These are phyloP conservation scores for Fusarium haematococcum DNA, from an alignment of 2,329 filamentous ascomycete genomes.

Conservation along the genomic window DNA sequence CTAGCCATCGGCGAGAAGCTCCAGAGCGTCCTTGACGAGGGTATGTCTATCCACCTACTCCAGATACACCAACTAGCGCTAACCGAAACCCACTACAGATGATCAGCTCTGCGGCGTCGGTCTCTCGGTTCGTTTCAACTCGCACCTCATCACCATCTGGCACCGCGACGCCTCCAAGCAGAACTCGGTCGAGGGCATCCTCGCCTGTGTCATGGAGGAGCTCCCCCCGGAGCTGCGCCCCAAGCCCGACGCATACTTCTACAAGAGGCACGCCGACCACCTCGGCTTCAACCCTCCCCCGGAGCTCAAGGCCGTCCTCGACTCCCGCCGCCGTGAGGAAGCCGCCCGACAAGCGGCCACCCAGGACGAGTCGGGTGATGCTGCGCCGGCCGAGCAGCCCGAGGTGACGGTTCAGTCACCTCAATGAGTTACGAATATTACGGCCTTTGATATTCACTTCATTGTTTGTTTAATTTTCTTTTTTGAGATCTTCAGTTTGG, in stretches of 20 bases:
- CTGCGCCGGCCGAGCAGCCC: conserved; percentile 32
- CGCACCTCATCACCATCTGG: conserved; percentile 90
- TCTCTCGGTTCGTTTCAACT: conserved; percentile 89
- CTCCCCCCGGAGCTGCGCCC: conserved; percentile 80
- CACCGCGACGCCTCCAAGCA: conserved; percentile 88
- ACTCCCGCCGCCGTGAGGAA: conserved; percentile 65
- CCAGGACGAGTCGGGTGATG: conserved; percentile 30
- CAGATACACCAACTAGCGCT: background rate
- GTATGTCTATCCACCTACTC: conserved; percentile 53
- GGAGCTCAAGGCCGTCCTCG: conserved; percentile 67
- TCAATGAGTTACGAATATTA: conserved; percentile 41
- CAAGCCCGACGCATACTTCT: conserved; percentile 79
- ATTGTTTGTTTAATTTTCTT: background rate
- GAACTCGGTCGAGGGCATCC: conserved; percentile 80
- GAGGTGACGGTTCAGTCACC: conserved; percentile 43
- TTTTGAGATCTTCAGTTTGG: conserved; percentile 12
- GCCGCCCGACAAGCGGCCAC: conserved; percentile 44
- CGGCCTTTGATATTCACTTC: conserved; percentile 21
- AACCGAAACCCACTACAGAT: conserved; percentile 58
- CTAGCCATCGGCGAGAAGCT: conserved; percentile 86
- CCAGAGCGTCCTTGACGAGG: conserved; percentile 77
- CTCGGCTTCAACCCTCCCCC: conserved; percentile 79
- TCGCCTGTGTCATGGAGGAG: conserved; percentile 78
- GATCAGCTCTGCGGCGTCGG: conserved; percentile 92
- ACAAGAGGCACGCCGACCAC: conserved; percentile 92